Conservation (phyloP, 208 protist genomes). For the Crithidia bombi region DNA sequence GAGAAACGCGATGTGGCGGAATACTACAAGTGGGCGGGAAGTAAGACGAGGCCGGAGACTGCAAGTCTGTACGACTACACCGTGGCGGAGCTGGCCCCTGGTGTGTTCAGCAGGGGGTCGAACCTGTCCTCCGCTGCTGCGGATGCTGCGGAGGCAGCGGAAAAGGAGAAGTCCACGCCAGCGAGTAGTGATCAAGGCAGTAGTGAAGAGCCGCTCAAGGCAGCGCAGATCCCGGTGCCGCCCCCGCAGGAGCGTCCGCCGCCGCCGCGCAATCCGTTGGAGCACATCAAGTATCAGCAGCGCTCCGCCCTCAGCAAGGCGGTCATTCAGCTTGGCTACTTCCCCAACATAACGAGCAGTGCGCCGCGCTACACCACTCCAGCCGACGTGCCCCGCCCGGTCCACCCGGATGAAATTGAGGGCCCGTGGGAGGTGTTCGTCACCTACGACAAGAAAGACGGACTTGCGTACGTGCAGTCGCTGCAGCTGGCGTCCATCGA, state of each 20-base stretch:
- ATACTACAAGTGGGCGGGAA: constrained; percentile 76
- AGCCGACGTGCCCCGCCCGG: constrained; percentile 73
- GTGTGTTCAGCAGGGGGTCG: constrained; percentile 57
- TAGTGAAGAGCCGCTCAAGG: constrained; percentile 31
- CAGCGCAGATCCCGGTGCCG: constrained; percentile 73
- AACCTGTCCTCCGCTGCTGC: neutral
- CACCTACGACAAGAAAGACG: constrained; percentile 80
- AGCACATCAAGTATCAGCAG: constrained; percentile 72
- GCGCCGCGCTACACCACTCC: constrained; percentile 43
- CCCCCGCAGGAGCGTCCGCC: constrained; percentile 45
- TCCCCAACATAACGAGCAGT: constrained; percentile 76
- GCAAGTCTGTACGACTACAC: constrained; percentile 77
- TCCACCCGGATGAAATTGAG: constrained; percentile 90
- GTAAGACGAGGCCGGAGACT: neutral
- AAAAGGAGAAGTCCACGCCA: neutral
- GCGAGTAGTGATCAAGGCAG: neutral
- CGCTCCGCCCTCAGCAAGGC: constrained; percentile 62
- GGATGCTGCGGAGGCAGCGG: neutral
- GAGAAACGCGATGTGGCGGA: constrained; percentile 73
- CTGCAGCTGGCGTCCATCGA: constrained; percentile 69
- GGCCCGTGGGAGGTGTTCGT: constrained; percentile 86
- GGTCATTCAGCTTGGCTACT: constrained; percentile 85
- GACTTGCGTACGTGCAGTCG: constrained; percentile 67
- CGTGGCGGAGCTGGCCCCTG: constrained; percentile 78
- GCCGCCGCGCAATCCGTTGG: constrained; percentile 67